Base-by-base conservation (phyloP, 306 rosid species). In the Vigna nakashimae region DNA sequence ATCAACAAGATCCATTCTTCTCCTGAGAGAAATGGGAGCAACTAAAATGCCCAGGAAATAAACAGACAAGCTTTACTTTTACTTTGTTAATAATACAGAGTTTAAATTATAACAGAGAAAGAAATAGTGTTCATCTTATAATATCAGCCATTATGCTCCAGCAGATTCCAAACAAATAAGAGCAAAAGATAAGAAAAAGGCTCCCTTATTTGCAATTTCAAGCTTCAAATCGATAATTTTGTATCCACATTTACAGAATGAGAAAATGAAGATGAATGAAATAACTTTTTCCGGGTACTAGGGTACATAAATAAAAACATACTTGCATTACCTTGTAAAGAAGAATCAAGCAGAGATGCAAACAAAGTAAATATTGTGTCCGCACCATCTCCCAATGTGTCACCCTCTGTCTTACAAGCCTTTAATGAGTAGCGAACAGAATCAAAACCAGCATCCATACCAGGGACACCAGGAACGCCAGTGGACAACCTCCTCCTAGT, bases 271-370 rank as follows among this genome's bases (percentile, higher is more conserved):
- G 51, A 57, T 26, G 65, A 63, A 53, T 24, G 38, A 66, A 66
- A 22, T 69, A 55, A 22, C 55, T 53, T 52, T 75, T 70, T 62
- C 40, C 10, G 8, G 22, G 30, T 30, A 74, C 71, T 22, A 26
- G 79, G 60, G 10, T 32, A 63, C 22, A 78, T 49, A 78, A 74
- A 69, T 69, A 65, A 24, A 65, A 24, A 72, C 55, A 74, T 73
- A 64, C 42, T 71, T 71, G 67, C 53, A 68, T 69, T 85, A 95
- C 98, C 98, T 91, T 87, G 92, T 83, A 91, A 78, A 79, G 92
- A 83, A 38, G 97, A 88, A 87, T 95, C 98, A 67, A 95, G 90
- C 60, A 92, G 85, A 42, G 92, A 92, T 4, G 98, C 98, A 80
- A 88, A 95, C 30, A 82, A 66, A 65, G 87, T 49, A 76, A 88